A percentile compares a stretch with the other conserved stretches of the same genome.
Evolutionary conservation across 2,329 filamentous ascomycete species (phyloP).

Genomic region (Penicillium sp.): DNA sequence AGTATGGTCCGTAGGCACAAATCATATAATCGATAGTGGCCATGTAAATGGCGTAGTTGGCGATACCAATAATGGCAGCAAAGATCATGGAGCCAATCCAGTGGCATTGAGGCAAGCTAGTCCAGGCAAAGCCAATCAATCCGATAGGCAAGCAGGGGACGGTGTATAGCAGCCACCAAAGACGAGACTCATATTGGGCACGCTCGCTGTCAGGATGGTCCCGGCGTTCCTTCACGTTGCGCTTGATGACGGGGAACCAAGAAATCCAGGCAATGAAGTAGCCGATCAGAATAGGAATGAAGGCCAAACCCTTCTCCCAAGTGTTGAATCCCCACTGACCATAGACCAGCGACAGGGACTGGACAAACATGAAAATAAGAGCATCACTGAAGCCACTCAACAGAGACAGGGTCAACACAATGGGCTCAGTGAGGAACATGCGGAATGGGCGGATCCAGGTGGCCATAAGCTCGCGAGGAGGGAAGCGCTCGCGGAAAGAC

Average conservation of each 20-base stretch:
- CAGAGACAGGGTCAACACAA: conserved; percentile 66
- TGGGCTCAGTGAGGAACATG: conserved; percentile 70
- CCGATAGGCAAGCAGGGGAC: conserved; percentile 66
- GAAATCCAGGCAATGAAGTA: conserved; percentile 66
- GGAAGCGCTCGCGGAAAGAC: conserved; percentile 65
- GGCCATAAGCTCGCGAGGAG: conserved; percentile 61
- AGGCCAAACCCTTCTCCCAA: conserved; percentile 57
- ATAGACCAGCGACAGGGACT: conserved; percentile 66
- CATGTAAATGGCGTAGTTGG: conserved; percentile 69
- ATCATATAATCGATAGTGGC: conserved; percentile 73
- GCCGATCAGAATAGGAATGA: conserved; percentile 63
- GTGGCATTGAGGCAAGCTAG: conserved; percentile 59
- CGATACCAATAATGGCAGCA: conserved; percentile 65
- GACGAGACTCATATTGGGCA: conserved; percentile 70
- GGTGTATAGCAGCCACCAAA: conserved; percentile 66
- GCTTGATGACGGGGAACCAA: conserved; percentile 62
- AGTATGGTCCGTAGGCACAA: conserved; percentile 69
- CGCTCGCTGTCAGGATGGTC: conserved; percentile 56
- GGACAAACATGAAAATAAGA: conserved; percentile 71
- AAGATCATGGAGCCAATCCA: conserved; percentile 70
- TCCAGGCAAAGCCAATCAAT: conserved; percentile 68
- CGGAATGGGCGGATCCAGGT: conserved; percentile 67
- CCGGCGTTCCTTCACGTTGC: conserved; percentile 54
- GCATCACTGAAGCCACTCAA: conserved; percentile 69
- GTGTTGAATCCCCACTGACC: conserved; percentile 63